Percentiles rank a stretch among this genome's conserved stretches.
phyloP scores from a whole-genome alignment of 2,329 filamentous ascomycete genomes.

The Nothomitra cinnamomea region DNA sequence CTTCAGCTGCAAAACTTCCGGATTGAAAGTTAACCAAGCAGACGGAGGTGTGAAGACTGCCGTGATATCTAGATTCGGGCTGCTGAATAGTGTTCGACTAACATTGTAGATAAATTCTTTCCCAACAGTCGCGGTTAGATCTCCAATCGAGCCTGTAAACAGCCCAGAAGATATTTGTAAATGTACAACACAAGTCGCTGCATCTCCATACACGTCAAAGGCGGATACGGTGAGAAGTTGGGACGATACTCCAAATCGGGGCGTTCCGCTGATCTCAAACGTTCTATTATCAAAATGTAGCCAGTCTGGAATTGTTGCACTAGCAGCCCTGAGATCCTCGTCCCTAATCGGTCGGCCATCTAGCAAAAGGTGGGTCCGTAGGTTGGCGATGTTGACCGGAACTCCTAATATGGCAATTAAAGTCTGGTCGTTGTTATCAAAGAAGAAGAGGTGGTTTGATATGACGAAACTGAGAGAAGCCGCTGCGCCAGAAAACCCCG shows the following conservation, averaged over 20 bases:
- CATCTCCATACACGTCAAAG: slow-evolving; percentile 41
- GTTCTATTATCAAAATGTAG: slow-evolving; percentile 44
- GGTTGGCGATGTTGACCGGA: slow-evolving; percentile 33
- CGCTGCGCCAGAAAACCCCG: slow-evolving; percentile 54
- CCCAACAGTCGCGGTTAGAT: slow-evolving; percentile 31
- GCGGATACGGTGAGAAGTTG: slow-evolving; percentile 45
- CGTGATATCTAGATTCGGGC: slow-evolving; percentile 24
- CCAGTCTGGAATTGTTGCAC: slow-evolving; percentile 48
- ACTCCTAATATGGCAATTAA: slow-evolving; percentile 40
- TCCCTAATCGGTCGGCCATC: slow-evolving; percentile 36
- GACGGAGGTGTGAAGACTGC: slow-evolving; percentile 27
- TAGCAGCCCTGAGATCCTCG: slow-evolving; percentile 34
- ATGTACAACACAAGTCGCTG: slow-evolving; percentile 37
- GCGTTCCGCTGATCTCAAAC: slow-evolving; percentile 46
- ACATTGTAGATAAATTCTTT: slow-evolving; percentile 31
- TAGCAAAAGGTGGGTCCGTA: slow-evolving; percentile 36
- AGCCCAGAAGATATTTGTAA: slow-evolving; percentile 25
- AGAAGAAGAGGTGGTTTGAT: slow-evolving; percentile 50
- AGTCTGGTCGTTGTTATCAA: slow-evolving; percentile 37
- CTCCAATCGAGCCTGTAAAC: slow-evolving; percentile 26
- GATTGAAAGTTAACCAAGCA: slow-evolving; percentile 33
- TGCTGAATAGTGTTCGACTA: slow-evolving; percentile 24
- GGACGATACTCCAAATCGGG: slow-evolving; percentile 39
- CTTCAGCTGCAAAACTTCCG: slow-evolving; percentile 25
- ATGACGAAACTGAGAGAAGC: slow-evolving; percentile 55